Percentiles rank a stretch among this genome's conserved stretches.
Conservation (phyloP, 1,284 basidiomycete species). For the Wallemia mellicola region DNA sequence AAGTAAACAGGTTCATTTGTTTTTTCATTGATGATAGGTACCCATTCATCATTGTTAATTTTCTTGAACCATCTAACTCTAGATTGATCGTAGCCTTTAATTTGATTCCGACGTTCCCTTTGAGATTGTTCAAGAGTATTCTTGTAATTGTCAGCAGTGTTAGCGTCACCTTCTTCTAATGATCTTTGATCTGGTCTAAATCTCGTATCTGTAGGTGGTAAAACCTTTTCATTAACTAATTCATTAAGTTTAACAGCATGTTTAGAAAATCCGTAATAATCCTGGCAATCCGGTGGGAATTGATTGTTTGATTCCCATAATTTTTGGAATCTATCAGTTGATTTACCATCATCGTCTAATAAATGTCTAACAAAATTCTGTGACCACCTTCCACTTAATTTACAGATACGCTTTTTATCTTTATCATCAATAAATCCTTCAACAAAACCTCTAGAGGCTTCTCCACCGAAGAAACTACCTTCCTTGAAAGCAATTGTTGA, state of each 20-base stretch:
- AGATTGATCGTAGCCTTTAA: not conserved
- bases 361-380: conserved; percentile 4
- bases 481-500: conserved; percentile 57
- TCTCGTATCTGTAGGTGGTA: conserved; percentile 63
- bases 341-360: conserved; percentile 9
- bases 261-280: conserved; percentile 52
- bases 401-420: not conserved
- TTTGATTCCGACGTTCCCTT: conserved; percentile 13
- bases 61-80: not conserved
- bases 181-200: conserved; percentile 58
- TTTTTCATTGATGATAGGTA: not conserved
- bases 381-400: conserved; percentile 6
- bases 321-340: conserved; percentile 6
- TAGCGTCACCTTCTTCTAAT: conserved; percentile 48
- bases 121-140: conserved; percentile 31
- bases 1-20: not conserved
- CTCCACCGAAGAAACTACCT: conserved; percentile 13
- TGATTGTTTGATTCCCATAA: conserved; percentile 9
- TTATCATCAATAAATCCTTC: conserved; percentile 4
- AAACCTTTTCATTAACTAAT: conserved; percentile 28
- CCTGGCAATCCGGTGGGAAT: conserved; percentile 28
- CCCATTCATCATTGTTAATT: not conserved
- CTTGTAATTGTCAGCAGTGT: conserved; percentile 48
- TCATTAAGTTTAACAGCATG: conserved; percentile 59
- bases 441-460: conserved; percentile 4